Conservation (phyloP, 805 yeast genomes). For the Myxozyma nipponensis region DNA sequence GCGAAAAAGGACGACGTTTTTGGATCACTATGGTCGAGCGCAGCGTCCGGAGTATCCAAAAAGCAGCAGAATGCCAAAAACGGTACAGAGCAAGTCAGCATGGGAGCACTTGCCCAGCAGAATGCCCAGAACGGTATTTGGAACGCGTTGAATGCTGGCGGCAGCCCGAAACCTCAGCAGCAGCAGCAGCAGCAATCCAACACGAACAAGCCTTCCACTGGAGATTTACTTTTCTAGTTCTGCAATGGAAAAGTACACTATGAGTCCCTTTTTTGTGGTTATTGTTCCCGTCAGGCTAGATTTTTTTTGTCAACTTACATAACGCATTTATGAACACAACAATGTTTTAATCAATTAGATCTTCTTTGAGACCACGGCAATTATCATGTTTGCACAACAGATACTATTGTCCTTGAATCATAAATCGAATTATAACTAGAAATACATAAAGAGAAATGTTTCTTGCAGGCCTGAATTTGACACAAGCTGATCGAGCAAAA, state of each 20-base stretch:
- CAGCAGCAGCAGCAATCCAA: constrained; percentile 1
- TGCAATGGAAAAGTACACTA: background rate
- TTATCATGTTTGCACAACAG: no score
- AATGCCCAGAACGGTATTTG: constrained; percentile 34
- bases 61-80: constrained; percentile 3
- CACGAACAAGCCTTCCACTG: background rate
- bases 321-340: no score
- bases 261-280: background rate
- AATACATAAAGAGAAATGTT: no score
- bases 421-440: no score
- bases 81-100: constrained; percentile 9
- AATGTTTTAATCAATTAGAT: no score
- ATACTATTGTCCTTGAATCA: no score
- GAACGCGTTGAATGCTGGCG: constrained; percentile 22
- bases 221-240: background rate
- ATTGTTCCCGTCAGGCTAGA: no score
- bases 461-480: no score
- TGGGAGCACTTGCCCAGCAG: constrained; percentile 33
- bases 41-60: constrained; percentile 30
- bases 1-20: constrained; percentile 37
- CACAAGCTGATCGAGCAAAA: no score
- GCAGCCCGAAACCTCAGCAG: background rate
- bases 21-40: constrained; percentile 41
- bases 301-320: no score
- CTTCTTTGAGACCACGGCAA: no score